These are phyloP conservation scores for Ogataea haglerorum DNA, from an alignment of 805 yeast genomes.

Conservation along the genomic window DNA sequence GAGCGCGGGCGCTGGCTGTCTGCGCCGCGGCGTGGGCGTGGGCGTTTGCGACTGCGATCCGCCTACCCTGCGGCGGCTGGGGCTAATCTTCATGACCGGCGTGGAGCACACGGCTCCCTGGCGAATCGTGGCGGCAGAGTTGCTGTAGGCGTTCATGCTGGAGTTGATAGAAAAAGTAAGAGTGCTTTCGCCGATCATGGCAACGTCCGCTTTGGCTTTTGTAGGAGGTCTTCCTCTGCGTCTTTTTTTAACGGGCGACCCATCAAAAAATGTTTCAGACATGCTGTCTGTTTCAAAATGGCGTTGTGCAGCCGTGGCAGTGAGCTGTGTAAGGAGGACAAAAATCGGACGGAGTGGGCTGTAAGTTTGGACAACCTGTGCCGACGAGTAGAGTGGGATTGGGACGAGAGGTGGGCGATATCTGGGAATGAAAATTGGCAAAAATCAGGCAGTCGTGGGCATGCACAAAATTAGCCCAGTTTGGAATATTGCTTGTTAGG, in stretches of 20 bases:
- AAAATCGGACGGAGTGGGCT: not conserved
- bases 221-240: slow-evolving; percentile 32
- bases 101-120: slow-evolving; percentile 30
- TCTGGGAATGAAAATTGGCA: slow-evolving; percentile 6
- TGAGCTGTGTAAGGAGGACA: not conserved
- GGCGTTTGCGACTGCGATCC: slow-evolving; percentile 5
- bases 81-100: slow-evolving; percentile 34
- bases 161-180: slow-evolving; percentile 22
- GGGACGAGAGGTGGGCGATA: not conserved
- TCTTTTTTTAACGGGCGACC: slow-evolving; percentile 22
- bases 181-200: slow-evolving; percentile 27
- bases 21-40: slow-evolving; percentile 12
- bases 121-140: slow-evolving; percentile 29
- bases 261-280: slow-evolving; percentile 19
- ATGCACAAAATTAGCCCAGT: slow-evolving; percentile 4
- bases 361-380: no score
- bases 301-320: not conserved
- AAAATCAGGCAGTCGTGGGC: slow-evolving; percentile 9
- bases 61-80: slow-evolving; percentile 20
- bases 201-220: slow-evolving; percentile 18
- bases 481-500: slow-evolving; percentile 9
- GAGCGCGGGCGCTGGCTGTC: slow-evolving; percentile 5
- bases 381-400: not conserved
- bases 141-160: slow-evolving; percentile 22
- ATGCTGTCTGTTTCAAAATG: slow-evolving; percentile 10